phyloP scores from a whole-genome alignment of 805 yeast genomes.

The Saccharomycopsis sp. region DNA sequence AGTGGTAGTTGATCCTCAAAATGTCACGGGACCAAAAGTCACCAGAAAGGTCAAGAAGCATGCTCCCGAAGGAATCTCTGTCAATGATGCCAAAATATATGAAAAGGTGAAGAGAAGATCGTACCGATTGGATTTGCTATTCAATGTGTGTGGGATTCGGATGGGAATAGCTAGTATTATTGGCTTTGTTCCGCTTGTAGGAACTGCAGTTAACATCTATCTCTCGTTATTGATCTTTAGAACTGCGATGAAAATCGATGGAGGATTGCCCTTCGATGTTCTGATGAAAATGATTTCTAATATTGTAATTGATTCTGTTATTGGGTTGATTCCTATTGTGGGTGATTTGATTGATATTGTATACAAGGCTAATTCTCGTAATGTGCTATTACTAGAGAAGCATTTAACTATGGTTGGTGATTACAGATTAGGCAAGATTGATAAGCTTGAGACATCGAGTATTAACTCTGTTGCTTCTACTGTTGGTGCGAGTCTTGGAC shows the following conservation, averaged over 20 bases:
- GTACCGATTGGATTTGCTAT: constrained; percentile 58
- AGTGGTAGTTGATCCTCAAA: constrained; percentile 21
- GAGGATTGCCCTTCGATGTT: constrained; percentile 56
- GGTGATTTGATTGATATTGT: constrained; percentile 67
- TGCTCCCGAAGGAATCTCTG: constrained; percentile 52
- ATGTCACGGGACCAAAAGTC: neutral
- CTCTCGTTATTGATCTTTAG: constrained; percentile 40
- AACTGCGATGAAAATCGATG: constrained; percentile 47
- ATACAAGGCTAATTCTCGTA: constrained; percentile 71
- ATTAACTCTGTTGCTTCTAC: neutral
- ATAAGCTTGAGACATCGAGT: neutral
- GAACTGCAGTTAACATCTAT: constrained; percentile 47
- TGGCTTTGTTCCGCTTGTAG: constrained; percentile 64
- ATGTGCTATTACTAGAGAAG: constrained; percentile 55
- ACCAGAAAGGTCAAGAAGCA: constrained; percentile 36
- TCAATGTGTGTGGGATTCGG: constrained; percentile 54
- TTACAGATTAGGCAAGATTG: constrained; percentile 11
- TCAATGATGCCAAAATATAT: constrained; percentile 45
- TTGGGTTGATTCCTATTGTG: constrained; percentile 69
- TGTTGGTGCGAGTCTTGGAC: neutral
- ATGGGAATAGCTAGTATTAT: constrained; percentile 66
- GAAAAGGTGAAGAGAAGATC: constrained; percentile 50
- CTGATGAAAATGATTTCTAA: constrained; percentile 55
- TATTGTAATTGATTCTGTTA: constrained; percentile 56
- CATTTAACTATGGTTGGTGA: constrained; percentile 33